Evolutionary conservation across 2,329 filamentous ascomycete genomes (phyloP), one percentile per base, ranked within the genome.

Genomic region (Cercospora brassicicola): DNA sequence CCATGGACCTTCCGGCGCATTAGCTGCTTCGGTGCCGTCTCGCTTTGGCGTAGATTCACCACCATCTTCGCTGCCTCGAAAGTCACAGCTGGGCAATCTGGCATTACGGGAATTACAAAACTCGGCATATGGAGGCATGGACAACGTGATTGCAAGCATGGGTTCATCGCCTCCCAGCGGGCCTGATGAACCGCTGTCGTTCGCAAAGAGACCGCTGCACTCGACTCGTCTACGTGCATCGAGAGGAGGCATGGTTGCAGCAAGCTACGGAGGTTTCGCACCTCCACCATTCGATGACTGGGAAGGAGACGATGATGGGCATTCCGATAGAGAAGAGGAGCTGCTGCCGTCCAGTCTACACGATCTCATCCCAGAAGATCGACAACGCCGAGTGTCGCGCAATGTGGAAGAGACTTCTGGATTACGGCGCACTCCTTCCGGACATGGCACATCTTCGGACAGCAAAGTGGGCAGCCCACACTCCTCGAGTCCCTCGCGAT

Each of bases 1-100:
- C 68, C 93, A 94, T 78, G 95, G 92, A 0, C 93, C 94, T 28
- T 64, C 62, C 15, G 55, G 66, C 20, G 48, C 56, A 0, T 93
- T 96, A 80, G 94, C 94, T 7, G 92, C 94, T 0, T 98, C 94
- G 0, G 91, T 98, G 10, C 95, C 95, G 9, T 92, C 93, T 62
- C 92, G 94, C 74, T 97, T 98, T 75, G 92, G 92, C 13, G 84
- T 97, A 72, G 94, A 97, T 62, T 93, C 93, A 4, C 91, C 93
- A 2, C 88, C 90, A 1, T 93, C 92, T 0, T 84, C 83, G 0
- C 80, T 81, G 66, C 85, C 93, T 48, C 89, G 84, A 6, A 81
- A 82, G 55, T 70, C 75, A 4, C 76, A 76, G 53, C 73, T 78
- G 28, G 76, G 76, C 45, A 79, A 76, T 53, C 75, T 73, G 13